Conservation (phyloP, 306 rosid species). For the Castanea crenata region DNA sequence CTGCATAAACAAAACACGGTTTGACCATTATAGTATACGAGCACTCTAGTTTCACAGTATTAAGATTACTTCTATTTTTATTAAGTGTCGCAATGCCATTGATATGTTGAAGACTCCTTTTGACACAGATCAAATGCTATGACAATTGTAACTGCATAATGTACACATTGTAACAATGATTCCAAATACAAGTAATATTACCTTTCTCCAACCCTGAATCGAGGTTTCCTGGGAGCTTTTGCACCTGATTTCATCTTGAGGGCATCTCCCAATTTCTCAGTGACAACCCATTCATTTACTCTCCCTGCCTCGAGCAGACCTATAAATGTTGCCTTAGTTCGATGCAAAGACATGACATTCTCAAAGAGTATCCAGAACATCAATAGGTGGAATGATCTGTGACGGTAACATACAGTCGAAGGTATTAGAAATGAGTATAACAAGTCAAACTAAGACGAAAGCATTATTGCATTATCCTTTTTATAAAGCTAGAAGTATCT, state of each 20-base stretch:
- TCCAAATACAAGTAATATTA: slow-evolving; percentile 2
- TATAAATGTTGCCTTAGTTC: slow-evolving; percentile 81
- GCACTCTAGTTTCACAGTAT: not conserved
- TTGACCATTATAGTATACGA: not conserved
- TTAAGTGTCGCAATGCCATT: too few relatives aligned
- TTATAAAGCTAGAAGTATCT: not conserved
- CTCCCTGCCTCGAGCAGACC: slow-evolving; percentile 84
- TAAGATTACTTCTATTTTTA: too few relatives aligned
- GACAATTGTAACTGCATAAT: too few relatives aligned
- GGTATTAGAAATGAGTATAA: not conserved
- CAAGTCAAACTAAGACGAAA: not conserved
- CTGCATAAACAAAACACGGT: not conserved
- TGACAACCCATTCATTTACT: slow-evolving; percentile 92
- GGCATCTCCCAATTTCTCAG: slow-evolving; percentile 91
- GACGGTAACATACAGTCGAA: not conserved
- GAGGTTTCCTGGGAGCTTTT: slow-evolving; percentile 58
- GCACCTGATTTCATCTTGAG: slow-evolving; percentile 60
- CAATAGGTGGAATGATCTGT: slow-evolving; percentile 81
- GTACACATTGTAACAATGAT: not conserved
- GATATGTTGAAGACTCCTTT: too few relatives aligned
- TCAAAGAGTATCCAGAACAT: slow-evolving; percentile 91
- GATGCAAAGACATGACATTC: slow-evolving; percentile 94
- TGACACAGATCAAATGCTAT: too few relatives aligned
- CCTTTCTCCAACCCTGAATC: slow-evolving; percentile 62
- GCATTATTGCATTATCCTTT: not conserved